Percentiles rank a stretch among this genome's conserved stretches.
Conservation (phyloP, 805 yeast genomes). For the Myxozyma neotropica region DNA sequence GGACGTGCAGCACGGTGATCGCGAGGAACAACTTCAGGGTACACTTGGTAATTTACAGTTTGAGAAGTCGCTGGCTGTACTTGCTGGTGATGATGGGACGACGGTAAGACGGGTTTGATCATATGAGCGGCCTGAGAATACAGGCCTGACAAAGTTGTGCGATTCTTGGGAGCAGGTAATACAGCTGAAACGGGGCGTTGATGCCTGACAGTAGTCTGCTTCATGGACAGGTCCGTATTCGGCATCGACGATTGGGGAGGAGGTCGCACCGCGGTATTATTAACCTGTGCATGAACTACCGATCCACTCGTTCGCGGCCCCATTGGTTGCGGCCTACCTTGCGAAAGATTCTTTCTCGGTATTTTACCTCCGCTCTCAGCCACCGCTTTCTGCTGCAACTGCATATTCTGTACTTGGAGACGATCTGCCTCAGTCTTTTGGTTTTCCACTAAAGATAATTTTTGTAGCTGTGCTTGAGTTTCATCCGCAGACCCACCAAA, state of each 20-base stretch:
- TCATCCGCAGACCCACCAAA: slow-evolving; percentile 4
- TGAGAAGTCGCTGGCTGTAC: background rate
- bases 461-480: slow-evolving; percentile 2
- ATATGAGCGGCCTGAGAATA: slow-evolving; percentile 2
- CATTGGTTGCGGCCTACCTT: background rate
- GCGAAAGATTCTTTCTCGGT: background rate
- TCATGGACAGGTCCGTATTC: background rate
- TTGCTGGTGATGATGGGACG: background rate
- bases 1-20: slow-evolving; percentile 4
- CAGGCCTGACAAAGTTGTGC: background rate
- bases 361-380: background rate
- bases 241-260: too few relatives aligned
- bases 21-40: slow-evolving; percentile 6
- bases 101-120: background rate
- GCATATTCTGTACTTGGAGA: too few relatives aligned
- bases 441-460: background rate
- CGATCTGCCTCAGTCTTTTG: background rate
- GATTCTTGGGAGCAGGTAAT: background rate
- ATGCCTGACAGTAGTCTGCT: too few relatives aligned
- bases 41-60: slow-evolving; percentile 1
- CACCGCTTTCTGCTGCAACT: background rate
- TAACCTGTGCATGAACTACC: background rate
- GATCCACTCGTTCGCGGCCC: background rate
- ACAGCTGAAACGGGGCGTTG: background rate
- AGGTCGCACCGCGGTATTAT: too few relatives aligned